Conservation (phyloP, 106 monocot species). For the Ottelia alismoides region DNA sequence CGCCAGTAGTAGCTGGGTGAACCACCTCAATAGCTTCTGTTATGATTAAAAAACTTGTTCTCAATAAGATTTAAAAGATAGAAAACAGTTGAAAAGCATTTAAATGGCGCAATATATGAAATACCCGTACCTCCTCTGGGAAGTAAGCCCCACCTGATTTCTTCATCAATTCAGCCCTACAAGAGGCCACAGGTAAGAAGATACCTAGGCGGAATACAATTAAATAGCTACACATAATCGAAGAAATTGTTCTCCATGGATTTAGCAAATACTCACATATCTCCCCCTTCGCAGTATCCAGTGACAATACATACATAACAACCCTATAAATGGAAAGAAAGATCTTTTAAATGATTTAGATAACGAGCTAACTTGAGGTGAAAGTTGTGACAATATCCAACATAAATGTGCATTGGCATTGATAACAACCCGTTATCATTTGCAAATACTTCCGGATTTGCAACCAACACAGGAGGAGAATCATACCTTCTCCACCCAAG, state of each 20-base stretch:
- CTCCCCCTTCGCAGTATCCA: conserved; percentile 97
- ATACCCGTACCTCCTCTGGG: conserved; percentile 66
- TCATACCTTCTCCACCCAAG: conserved; percentile 97
- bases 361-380: too few species aligned
- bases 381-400: too few species aligned
- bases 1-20: conserved; percentile 71
- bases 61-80: neutral
- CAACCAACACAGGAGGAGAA: neutral
- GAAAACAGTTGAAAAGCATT: neutral
- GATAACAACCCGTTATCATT: neutral
- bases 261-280: conserved; percentile 75
- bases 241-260: neutral
- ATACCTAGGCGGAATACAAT: too few species aligned
- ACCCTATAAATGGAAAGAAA: conserved; percentile 40
- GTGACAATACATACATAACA: conserved; percentile 99
- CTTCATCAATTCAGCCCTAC: conserved; percentile 89
- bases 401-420: neutral
- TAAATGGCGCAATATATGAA: neutral
- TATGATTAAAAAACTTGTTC: neutral
- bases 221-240: neutral
- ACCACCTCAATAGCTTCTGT: conserved; percentile 97
- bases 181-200: neutral
- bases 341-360: too few species aligned
- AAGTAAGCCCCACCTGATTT: conserved; percentile 58
- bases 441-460: neutral